These are phyloP conservation scores for Exophiala xenobiotica DNA, from an alignment of 2,329 filamentous ascomycete species.

Conservation along the genomic window DNA sequence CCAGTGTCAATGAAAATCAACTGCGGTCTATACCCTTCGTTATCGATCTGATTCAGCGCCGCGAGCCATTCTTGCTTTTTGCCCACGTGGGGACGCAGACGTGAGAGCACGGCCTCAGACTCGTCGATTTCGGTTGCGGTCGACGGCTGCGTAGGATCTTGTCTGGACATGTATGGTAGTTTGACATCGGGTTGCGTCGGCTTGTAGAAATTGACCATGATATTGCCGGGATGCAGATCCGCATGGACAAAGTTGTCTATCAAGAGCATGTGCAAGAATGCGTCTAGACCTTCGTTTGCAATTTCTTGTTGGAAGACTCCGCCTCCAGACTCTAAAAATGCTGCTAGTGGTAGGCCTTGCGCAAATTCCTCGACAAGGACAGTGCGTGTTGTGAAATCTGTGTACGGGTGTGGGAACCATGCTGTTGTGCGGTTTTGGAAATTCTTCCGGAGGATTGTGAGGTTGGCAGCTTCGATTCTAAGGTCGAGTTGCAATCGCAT, in stretches of 20 bases:
- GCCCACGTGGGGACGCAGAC: conserved; percentile 71
- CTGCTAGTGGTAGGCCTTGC: conserved; percentile 84
- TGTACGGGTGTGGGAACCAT: conserved; percentile 96
- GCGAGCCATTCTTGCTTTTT: conserved; percentile 69
- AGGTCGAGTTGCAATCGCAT: conserved; percentile 97
- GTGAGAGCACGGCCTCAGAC: conserved; percentile 80
- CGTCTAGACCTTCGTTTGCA: conserved; percentile 89
- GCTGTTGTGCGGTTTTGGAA: conserved; percentile 87
- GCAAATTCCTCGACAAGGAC: conserved; percentile 95
- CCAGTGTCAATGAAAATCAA: conserved; percentile 97
- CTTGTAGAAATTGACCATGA: conserved; percentile 98
- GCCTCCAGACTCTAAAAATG: conserved; percentile 88
- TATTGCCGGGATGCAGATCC: conserved; percentile 94
- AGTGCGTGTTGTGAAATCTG: conserved; percentile 86
- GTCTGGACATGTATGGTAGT: conserved; percentile 46
- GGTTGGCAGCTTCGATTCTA: conserved; percentile 88
- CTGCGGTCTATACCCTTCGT: conserved; percentile 87
- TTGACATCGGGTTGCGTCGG: conserved; percentile 69
- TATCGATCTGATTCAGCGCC: conserved; percentile 73
- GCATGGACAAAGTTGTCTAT: conserved; percentile 98
- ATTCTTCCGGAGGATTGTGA: conserved; percentile 80
- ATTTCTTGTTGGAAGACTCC: conserved; percentile 93
- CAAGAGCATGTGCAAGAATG: conserved; percentile 92
- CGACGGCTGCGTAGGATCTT: conserved; percentile 40
- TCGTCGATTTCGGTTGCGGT: conserved; percentile 65